Evolutionary conservation across 176 grass and related monocot genomes (phyloP).

Genomic region (Triticum turgidum): DNA sequence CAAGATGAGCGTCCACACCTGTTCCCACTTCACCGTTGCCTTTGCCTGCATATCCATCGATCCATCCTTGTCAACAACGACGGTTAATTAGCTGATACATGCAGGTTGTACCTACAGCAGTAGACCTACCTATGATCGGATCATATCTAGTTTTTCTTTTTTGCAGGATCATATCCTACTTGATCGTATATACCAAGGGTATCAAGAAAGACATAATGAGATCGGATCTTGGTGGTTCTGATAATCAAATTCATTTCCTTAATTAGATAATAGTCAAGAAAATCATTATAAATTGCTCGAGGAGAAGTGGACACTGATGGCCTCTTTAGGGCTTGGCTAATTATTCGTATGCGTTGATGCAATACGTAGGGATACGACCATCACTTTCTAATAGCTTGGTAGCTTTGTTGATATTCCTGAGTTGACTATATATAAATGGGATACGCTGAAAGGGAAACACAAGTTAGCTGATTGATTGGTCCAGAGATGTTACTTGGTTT

Average conservation of each 20-base stretch:
- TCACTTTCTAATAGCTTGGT: not conserved
- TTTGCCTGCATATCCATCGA: not conserved
- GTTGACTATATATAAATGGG: not conserved
- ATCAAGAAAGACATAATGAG: not conserved
- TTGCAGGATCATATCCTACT: not conserved
- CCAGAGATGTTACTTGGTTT: not conserved
- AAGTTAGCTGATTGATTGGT: not conserved
- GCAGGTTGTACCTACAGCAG: not conserved
- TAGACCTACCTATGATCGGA: not conserved
- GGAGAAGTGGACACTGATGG: not conserved
- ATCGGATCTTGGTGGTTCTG: not conserved
- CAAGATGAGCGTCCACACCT: slow-evolving; percentile 32
- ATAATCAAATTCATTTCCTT: not conserved
- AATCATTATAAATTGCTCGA: not conserved
- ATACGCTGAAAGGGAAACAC: not conserved
- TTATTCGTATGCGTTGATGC: not conserved
- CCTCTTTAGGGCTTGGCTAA: not conserved
- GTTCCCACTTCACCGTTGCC: slow-evolving; percentile 28
- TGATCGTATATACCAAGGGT: not conserved
- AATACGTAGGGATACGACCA: not conserved
- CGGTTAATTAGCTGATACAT: not conserved
- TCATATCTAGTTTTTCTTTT: not conserved
- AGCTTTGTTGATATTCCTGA: not conserved
- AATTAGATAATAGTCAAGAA: no score
- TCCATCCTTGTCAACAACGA: not conserved